Base-by-base conservation (phyloP, 1,139 yeast species). In the Nakaseomyces delphensis region DNA sequence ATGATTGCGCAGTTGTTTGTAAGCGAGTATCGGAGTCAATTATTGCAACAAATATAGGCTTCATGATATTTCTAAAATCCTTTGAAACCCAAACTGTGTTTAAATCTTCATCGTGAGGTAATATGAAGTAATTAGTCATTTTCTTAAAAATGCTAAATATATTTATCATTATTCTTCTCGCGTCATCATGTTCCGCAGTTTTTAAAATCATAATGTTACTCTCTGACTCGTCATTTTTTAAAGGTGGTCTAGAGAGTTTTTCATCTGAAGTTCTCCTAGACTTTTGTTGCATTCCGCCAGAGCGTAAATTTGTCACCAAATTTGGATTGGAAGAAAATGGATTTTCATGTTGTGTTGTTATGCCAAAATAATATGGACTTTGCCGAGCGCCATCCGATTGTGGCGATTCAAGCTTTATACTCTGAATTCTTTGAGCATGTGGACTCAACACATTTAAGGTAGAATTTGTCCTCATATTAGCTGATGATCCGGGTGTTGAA, bases 81-180 rank as follows among this genome's bases (percentile, higher is more conserved):
- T 45, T 41, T 18, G 45, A 43, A 6, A 49, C 46, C 47, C 48
- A 43, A 13, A 40, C 42, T 13, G 42, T 41, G 20, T 47, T 43
- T 10, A 39, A 42, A 3, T 42, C 45, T 13, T 48, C 50, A 14
- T 46, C 44, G n/a, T 42, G 46, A 8, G 58, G 53, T 11, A 52
- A 41, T 14, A 57, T 48, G 32, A 54, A 57, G 40, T 50, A 57
- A 35, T 52, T 51, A 1, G 60, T 50, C 43, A 58, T 49, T 30
- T 57, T 48, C 45, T 55, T 57, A 45, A 58, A 58, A 19, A 58
- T 56, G 39, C 60, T 53, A 33, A 59, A 57, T 9, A 58, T 55
- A 23, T 56, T 58, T 41, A 55, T 48, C 55, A 59, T 51, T 5
- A 59, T 51, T 23, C 52, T 52, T 43, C 64, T 48, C 7, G 61